A percentile compares a stretch with the other conserved stretches of the same genome.
These are phyloP conservation scores for Linum usitatissimum DNA, from an alignment of 345 rosid genomes.

Conservation along the genomic window DNA sequence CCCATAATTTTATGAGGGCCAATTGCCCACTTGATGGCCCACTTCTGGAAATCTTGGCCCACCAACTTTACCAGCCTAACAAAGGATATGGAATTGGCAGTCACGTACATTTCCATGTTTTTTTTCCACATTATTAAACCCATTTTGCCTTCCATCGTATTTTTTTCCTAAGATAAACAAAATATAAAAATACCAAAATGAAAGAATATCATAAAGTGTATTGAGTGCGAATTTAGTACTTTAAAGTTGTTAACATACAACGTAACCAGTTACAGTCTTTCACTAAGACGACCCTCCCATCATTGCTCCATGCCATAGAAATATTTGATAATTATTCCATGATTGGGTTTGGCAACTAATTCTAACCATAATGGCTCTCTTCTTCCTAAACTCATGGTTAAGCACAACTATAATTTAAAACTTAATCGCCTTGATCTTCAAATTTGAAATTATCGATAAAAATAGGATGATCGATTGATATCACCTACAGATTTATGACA, in stretches of 20 bases:
- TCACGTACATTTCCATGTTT: not conserved
- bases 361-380: not conserved
- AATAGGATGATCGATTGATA: no score
- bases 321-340: no score
- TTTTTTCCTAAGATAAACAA: no score
- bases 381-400: not conserved
- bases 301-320: no score
- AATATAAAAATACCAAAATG: no score
- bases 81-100: not conserved
- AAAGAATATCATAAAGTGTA: no score
- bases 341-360: not conserved
- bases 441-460: no score
- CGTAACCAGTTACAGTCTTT: not conserved
- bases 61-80: not conserved
- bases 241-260: no score
- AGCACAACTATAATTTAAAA: no score
- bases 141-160: not conserved
- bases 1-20: not conserved
- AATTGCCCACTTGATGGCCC: not conserved
- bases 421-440: no score
- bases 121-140: not conserved
- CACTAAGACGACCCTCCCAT: not conserved
- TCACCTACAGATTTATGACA: no score
- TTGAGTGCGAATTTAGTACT: no score
- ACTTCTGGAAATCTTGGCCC: not conserved